phyloP scores from a whole-genome alignment of 2,329 filamentous ascomycete genomes.

The Fusarium penzigii region DNA sequence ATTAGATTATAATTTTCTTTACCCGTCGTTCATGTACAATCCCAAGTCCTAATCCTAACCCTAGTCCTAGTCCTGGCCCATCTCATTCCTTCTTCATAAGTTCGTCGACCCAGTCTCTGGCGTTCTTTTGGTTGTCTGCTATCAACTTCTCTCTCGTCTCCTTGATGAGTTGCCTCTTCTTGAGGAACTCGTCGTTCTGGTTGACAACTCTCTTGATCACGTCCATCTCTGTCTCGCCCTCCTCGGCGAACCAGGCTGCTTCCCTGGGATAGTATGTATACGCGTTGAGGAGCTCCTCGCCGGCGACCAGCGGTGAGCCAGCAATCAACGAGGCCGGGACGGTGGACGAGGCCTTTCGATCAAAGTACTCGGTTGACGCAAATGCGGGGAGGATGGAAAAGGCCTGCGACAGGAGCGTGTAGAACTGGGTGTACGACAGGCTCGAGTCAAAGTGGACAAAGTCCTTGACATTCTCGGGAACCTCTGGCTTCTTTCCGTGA shows the following conservation, averaged over 20 bases:
- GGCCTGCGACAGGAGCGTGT: not conserved
- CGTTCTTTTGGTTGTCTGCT: not conserved
- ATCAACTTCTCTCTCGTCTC: not conserved
- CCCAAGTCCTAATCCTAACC: not conserved
- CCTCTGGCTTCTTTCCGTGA: not conserved
- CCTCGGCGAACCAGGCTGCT: not conserved
- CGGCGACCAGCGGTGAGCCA: constrained; percentile 1
- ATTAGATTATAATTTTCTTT: no score
- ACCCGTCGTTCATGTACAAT: not conserved
- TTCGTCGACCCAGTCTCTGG: not conserved
- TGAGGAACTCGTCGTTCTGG: not conserved
- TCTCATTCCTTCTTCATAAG: not conserved
- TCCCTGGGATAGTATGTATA: not conserved
- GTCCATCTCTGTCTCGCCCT: constrained; percentile 1
- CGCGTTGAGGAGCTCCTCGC: not conserved
- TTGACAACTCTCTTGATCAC: not conserved
- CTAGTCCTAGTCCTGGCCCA: not conserved
- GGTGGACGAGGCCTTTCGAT: constrained; percentile 1
- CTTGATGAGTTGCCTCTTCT: not conserved
- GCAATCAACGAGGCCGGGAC: constrained; percentile 2
- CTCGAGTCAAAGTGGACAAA: not conserved
- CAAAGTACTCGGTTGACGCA: not conserved
- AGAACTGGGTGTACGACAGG: not conserved
- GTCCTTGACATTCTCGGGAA: constrained; percentile 1
- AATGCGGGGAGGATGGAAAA: not conserved